Evolutionary conservation across 1,139 yeast species (phyloP).

Genomic region (Candida sanyaensis): DNA sequence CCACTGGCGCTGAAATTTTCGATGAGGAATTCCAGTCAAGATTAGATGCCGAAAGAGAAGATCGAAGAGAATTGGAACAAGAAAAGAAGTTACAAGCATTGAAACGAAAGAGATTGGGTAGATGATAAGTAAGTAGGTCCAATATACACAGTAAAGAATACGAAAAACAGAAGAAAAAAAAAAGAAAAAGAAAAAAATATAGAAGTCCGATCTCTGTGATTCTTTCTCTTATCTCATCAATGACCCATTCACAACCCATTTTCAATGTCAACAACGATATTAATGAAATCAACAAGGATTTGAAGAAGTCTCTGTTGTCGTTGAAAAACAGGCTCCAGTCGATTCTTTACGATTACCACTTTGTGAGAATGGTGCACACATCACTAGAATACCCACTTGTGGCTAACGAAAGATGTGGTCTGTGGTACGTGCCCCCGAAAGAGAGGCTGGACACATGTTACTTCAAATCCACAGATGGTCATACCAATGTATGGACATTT

Average conservation of each 20-base stretch:
- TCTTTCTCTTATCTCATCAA: not conserved
- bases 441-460: conserved; percentile 46
- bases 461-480: conserved; percentile 92
- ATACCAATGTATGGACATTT: conserved; percentile 77
- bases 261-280: conserved; percentile 18
- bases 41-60: conserved; percentile 62
- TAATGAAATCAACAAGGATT: conserved; percentile 33
- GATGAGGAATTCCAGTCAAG: conserved; percentile 77
- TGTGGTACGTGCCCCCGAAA: conserved; percentile 65
- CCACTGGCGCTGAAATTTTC: conserved; percentile 83
- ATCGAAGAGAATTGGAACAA: conserved; percentile 59
- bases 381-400: conserved; percentile 39
- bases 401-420: conserved; percentile 86
- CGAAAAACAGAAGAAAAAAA: conserved; percentile 1
- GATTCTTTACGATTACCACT: conserved; percentile 58
- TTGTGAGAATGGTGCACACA: conserved; percentile 20
- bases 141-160: not conserved
- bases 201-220: not conserved
- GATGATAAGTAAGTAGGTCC: not conserved
- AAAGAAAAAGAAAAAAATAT: not conserved
- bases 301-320: conserved; percentile 56
- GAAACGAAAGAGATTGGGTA: conserved; percentile 24
- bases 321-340: conserved; percentile 69
- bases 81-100: conserved; percentile 48
- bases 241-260: conserved; percentile 11